phyloP scores from a whole-genome alignment of 2,329 filamentous ascomycete species.

The Fusarium neocosmosporiellum region DNA sequence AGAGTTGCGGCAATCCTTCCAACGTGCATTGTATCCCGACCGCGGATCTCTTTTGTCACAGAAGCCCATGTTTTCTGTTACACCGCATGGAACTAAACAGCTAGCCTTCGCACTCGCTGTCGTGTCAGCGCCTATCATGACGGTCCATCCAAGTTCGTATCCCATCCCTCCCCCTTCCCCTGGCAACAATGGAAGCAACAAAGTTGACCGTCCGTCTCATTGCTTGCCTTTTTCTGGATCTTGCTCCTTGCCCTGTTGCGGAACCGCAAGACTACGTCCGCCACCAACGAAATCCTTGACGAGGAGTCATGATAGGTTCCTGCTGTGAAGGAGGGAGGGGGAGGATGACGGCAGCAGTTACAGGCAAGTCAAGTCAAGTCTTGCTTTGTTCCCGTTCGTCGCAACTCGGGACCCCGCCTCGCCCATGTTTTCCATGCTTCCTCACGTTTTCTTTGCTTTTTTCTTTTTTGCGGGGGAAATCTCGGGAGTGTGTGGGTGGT shows the following conservation, averaged over 20 bases:
- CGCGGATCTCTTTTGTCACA: slow-evolving; percentile 39
- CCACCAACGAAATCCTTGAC: background rate
- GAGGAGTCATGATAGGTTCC: background rate
- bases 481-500: background rate
- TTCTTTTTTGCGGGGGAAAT: background rate
- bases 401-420: background rate
- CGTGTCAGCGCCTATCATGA: slow-evolving; percentile 2
- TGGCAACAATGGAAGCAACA: slow-evolving; percentile 4
- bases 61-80: slow-evolving; percentile 34
- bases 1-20: slow-evolving; percentile 20
- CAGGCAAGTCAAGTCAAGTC: background rate
- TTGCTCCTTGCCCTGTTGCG: slow-evolving; percentile 6
- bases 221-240: slow-evolving; percentile 10
- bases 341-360: background rate
- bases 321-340: background rate
- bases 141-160: background rate
- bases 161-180: background rate
- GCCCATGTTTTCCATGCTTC: slow-evolving; percentile 4
- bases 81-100: slow-evolving; percentile 30
- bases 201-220: background rate
- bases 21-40: slow-evolving; percentile 37
- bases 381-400: slow-evolving; percentile 1
- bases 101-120: background rate
- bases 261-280: slow-evolving; percentile 15
- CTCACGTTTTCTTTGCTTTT: slow-evolving; percentile 6